Evolutionary conservation across 1,139 yeast species (phyloP).

Genomic region (Suhomyces atakaporum): DNA sequence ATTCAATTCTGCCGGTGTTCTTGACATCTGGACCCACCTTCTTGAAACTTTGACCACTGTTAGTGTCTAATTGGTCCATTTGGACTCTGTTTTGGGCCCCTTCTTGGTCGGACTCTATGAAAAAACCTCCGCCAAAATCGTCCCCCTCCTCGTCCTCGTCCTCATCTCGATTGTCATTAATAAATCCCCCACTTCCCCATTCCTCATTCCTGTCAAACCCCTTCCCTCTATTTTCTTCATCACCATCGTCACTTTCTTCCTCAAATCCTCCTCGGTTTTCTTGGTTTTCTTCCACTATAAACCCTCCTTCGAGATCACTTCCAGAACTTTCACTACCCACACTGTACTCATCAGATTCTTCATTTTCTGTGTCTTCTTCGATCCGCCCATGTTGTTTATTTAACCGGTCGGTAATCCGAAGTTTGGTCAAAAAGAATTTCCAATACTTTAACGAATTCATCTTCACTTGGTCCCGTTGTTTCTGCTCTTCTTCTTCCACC

Average conservation of each 20-base stretch:
- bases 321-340: constrained; percentile 15
- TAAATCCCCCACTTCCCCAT: constrained; percentile 18
- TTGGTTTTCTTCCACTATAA: no score
- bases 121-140: no score
- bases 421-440: constrained; percentile 69
- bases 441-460: constrained; percentile 65
- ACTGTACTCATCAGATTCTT: constrained; percentile 12
- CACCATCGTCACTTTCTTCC: constrained; percentile 7
- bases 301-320: no score
- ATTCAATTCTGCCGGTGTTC: no score
- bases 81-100: no score
- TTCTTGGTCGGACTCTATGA: no score
- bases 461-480: constrained; percentile 46
- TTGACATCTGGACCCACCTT: no score
- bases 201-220: background rate
- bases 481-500: constrained; percentile 55
- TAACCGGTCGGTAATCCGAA: constrained; percentile 70
- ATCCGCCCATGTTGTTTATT: constrained; percentile 66
- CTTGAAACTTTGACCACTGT: no score
- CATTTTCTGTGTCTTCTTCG: constrained; percentile 8
- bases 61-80: no score
- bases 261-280: constrained; percentile 15
- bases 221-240: no score
- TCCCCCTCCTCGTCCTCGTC: background rate
- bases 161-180: constrained; percentile 9